Base-by-base conservation (phyloP, 306 rosid species). In the Oxytropis ochrocephala region DNA sequence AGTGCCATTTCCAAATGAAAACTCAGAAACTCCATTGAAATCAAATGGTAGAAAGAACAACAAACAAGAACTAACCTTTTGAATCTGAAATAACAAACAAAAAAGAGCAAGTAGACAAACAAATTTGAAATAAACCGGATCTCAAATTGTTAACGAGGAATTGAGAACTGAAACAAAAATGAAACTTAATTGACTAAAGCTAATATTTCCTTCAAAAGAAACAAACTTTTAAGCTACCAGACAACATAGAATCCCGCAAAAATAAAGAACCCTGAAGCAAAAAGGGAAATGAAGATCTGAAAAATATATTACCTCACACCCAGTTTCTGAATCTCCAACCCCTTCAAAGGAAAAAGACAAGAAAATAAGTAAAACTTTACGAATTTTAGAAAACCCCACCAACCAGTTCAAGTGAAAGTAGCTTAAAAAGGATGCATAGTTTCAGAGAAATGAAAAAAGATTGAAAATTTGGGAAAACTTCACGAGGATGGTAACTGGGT, bases 341-440 rank as follows among this genome's bases (percentile, higher is more conserved):
- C 49, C n/a, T 3, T 6, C n/a, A 41, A 11, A 39, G 17, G 3
- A 7, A 67, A 48, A 65, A 16, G 17, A 57, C 30, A 70, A 64
- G 16, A 61, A 11, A 44, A 17, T 13, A 24, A 14, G 11, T 17
- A 47, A 38, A 71, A 80, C 80, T 2, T 85, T 85, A 92, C 87
- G 86, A 63, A 89, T 87, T 89, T 89, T 35, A 75, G 82, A 47
- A 75, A 74, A 35, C 42, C 81, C 74, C 74, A 82, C 56, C 14
- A 59, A 36, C 53, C 53, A 52, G 32, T 58, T 70, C 24, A 70
- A 79, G 78, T 80, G 54, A 33, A 65, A 59, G 12, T 55, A 46
- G 59, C 55, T 55, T 51, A 60, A 72, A 50, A 68, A 55, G 5
- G 58, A 70, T 21, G 62, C 65, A 52, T 58, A 36, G 29, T 33